Evolutionary conservation across 176 grass and related monocot species (phyloP), one percentile per base, ranked within the genome.

Genomic region (Oryza glaberrima): DNA sequence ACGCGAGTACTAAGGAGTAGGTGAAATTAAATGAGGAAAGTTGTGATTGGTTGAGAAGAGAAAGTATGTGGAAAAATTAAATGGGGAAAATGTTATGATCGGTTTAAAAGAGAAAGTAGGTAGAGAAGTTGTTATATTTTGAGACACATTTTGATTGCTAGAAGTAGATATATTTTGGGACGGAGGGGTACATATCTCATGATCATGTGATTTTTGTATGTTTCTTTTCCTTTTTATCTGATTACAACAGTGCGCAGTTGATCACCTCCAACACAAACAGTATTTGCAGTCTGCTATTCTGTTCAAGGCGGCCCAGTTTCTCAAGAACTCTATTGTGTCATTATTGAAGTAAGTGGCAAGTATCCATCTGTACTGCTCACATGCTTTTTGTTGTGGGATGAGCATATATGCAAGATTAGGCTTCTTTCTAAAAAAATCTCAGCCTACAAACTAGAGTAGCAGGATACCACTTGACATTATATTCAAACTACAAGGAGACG

Each of bases 261-360:
- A 9, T 58, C 54, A 58, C 30, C 32, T 67, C 51, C 60, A 40
- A 26, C 20, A 8, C 26, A 77, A 88, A 25, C 8, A 46, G n/a
- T 9, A 26, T 60, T 60, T 34, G 36, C 36, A 7, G 35, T 65
- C 75, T 84, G 49, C n/a, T 56, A 41, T 81, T 51, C 3, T 40
- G 45, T 48, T 47, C 71, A 35, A 83, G 56, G 16, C 6, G 56
- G 16, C 6, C 73, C 23, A 70, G 76, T 14, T 22, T 82, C 9
- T 15, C 28, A 76, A 20, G 60, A 49, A 16, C 32, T 81, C 82
- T 70, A 79, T 30, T 81, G 69, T 69, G 61, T 69, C 81, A 84
- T 28, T 86, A 22, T 35, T 65, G 71, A 35, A 61, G 30, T 19
- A 69, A 70, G 82, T 64, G 45, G 30, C 77, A 51, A 52, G 47